These are phyloP conservation scores for Peronospora farinosa DNA, from an alignment of 352 stramenopile species.

Conservation along the genomic window DNA sequence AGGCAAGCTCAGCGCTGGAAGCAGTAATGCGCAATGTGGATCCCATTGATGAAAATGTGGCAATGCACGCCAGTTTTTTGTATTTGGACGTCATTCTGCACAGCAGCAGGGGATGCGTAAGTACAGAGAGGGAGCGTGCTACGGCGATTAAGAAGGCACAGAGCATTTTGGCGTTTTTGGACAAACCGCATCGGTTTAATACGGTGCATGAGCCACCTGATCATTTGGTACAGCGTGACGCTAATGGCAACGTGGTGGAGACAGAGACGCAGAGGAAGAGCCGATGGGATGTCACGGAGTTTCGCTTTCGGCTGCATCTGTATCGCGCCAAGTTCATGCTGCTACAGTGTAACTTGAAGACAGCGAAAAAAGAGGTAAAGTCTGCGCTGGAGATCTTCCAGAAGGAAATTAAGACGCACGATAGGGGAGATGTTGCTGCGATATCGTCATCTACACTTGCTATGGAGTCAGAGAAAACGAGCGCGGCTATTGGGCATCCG, in stretches of 20 bases:
- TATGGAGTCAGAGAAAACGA: conserved; percentile 63
- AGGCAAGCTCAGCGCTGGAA: conserved; percentile 80
- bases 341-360: conserved; percentile 82
- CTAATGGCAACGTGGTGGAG: conserved; percentile 32
- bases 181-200: conserved; percentile 88
- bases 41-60: conserved; percentile 86
- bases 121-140: conserved; percentile 60
- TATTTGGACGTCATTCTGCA: conserved; percentile 90
- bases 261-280: conserved; percentile 57
- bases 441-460: conserved; percentile 17
- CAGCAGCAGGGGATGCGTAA: conserved; percentile 79
- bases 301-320: conserved; percentile 86
- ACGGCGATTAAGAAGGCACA: conserved; percentile 81
- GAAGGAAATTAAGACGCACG: conserved; percentile 78
- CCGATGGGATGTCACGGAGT: conserved; percentile 71
- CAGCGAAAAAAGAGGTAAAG: conserved; percentile 91
- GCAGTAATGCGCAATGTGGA: conserved; percentile 86
- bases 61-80: conserved; percentile 91
- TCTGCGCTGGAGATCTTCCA: conserved; percentile 90
- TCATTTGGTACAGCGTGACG: conserved; percentile 29
- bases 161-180: conserved; percentile 82
- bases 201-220: conserved; percentile 47
- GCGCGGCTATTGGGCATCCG: conserved; percentile 67
- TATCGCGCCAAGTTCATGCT: conserved; percentile 90
- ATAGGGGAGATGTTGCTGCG: conserved; percentile 12